Evolutionary conservation across 495 filamentous ascomycete genomes (phyloP).

Genomic region (Aspergillus conjunctus): DNA sequence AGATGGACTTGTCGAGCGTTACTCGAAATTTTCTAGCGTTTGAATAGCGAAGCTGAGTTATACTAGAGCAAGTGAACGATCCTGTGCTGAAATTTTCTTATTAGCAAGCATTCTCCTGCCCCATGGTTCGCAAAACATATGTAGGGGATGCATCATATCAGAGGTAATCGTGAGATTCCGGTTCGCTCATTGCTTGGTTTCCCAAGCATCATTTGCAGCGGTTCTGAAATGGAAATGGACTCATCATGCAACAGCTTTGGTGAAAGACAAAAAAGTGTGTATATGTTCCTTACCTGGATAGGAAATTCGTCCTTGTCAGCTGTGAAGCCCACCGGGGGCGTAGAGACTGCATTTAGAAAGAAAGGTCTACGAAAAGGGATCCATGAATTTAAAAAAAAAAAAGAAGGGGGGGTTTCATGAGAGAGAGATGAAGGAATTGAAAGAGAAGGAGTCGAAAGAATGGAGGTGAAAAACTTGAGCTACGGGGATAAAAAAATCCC

Average conservation of each 20-base stretch:
- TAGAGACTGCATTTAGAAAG: conserved; percentile 42
- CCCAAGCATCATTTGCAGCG: conserved; percentile 88
- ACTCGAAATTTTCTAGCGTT: conserved; percentile 15
- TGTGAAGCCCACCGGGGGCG: conserved; percentile 37
- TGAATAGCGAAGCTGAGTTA: conserved; percentile 5
- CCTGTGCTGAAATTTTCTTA: conserved; percentile 32
- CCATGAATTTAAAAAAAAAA: conserved; percentile 22
- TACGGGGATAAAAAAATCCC: conserved; percentile 13
- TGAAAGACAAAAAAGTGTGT: conserved; percentile 19
- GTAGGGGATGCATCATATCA: conserved; percentile 23
- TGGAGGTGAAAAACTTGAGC: conserved; percentile 12
- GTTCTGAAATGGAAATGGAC: conserved; percentile 63
- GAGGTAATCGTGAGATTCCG: conserved; percentile 31
- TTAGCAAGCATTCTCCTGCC: conserved; percentile 9
- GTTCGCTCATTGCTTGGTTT: conserved; percentile 45
- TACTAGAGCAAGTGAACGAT: conserved; percentile 15
- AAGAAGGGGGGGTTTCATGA: conserved; percentile 18
- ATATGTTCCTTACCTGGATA: conserved; percentile 39
- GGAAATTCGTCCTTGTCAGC: conserved; percentile 29
- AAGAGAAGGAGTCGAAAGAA: not conserved
- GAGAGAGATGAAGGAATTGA: conserved; percentile 17
- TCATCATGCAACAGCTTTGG: conserved; percentile 49
- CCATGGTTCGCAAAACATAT: conserved; percentile 9
- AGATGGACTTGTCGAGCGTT: conserved; percentile 3
- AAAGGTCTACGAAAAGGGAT: conserved; percentile 13